Evolutionary conservation across 2,329 filamentous ascomycete species (phyloP).

Genomic region (Colletotrichum gigasporum): DNA sequence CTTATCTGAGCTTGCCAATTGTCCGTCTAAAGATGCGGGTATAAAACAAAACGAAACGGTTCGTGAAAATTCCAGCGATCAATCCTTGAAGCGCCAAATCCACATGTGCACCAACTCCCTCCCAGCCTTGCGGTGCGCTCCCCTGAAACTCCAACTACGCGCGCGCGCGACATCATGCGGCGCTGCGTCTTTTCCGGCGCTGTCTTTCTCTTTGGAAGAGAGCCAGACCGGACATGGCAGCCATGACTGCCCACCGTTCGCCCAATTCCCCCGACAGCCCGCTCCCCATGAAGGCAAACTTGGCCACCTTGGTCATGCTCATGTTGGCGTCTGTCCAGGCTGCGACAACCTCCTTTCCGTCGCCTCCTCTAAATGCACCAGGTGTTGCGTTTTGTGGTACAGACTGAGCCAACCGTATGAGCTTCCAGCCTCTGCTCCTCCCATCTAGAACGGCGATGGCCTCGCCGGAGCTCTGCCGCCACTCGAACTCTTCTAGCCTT

Average conservation of each 20-base stretch:
- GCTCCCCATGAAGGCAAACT: constrained; percentile 51
- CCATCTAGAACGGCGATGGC: constrained; percentile 45
- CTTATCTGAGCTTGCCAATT: not conserved
- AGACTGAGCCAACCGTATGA: constrained; percentile 45
- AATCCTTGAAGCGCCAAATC: not conserved
- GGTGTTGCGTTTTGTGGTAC: constrained; percentile 9
- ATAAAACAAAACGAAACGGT: constrained; percentile 24
- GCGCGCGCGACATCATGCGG: not conserved
- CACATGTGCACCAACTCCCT: not conserved
- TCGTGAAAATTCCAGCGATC: not conserved
- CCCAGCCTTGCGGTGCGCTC: not conserved
- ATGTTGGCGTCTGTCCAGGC: constrained; percentile 45
- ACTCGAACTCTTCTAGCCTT: constrained; percentile 50
- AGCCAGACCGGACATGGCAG: constrained; percentile 44
- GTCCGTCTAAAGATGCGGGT: constrained; percentile 6
- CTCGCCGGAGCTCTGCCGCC: constrained; percentile 48
- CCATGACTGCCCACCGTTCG: constrained; percentile 53
- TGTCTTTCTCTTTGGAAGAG: constrained; percentile 29
- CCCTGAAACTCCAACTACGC: not conserved
- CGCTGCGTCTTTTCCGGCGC: constrained; percentile 4
- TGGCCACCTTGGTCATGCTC: constrained; percentile 45
- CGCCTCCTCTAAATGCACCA: constrained; percentile 35
- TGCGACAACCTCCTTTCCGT: constrained; percentile 54
- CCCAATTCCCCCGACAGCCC: constrained; percentile 50
- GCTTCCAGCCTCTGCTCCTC: constrained; percentile 49